Evolutionary conservation across 257 asterid genomes (phyloP).

Genomic region (Solanum paucissectum): DNA sequence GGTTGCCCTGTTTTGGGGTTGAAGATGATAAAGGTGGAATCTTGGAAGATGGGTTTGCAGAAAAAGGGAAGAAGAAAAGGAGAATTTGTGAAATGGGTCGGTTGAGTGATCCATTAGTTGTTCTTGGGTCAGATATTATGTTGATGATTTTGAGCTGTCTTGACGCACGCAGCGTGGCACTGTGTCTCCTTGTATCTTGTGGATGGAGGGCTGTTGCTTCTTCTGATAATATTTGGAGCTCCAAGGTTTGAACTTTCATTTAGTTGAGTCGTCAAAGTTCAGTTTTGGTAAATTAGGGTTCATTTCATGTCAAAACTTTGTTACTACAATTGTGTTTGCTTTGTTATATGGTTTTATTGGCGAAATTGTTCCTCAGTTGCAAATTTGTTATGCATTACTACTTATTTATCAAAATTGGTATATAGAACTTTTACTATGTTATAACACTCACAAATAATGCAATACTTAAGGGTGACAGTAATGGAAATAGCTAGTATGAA

Average conservation of each 20-base stretch:
- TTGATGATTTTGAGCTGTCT: constrained; percentile 34
- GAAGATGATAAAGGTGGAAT: not conserved
- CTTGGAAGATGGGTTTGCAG: not conserved
- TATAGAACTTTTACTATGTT: no score
- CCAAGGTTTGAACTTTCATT: constrained; percentile 24
- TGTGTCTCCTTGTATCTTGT: constrained; percentile 42
- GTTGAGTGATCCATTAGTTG: constrained; percentile 36
- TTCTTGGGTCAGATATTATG: constrained; percentile 53
- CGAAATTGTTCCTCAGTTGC: not conserved
- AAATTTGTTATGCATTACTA: not conserved
- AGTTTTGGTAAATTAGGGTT: not conserved
- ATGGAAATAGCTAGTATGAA: no score
- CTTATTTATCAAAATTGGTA: no score
- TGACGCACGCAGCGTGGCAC: constrained; percentile 75
- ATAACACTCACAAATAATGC: no score
- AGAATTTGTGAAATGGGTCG: not conserved
- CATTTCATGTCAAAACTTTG: not conserved
- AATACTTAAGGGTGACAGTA: no score
- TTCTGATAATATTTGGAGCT: constrained; percentile 49
- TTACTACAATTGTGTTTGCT: not conserved
- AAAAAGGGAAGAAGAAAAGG: not conserved
- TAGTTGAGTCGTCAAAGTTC: not conserved
- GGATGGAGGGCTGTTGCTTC: constrained; percentile 61
- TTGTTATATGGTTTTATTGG: not conserved
- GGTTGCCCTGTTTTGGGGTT: not conserved